A percentile compares a stretch with the other conserved stretches of the same genome.
phyloP scores from a whole-genome alignment of 2,329 filamentous ascomycete genomes.

The Talaromyces sp. region DNA sequence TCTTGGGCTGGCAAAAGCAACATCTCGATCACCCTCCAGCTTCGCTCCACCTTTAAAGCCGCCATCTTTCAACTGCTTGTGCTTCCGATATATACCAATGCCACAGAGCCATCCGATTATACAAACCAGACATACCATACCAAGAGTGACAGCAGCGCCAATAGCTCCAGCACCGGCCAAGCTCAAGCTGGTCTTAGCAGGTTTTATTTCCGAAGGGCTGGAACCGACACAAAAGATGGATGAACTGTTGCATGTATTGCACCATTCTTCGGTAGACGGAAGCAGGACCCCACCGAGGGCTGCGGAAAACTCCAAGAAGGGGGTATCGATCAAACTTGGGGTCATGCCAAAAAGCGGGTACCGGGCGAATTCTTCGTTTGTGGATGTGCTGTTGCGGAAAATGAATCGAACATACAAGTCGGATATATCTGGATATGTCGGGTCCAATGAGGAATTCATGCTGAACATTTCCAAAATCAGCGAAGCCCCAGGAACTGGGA shows the following conservation, averaged over 20 bases:
- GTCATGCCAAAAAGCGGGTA: constrained; percentile 51
- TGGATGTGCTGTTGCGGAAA: constrained; percentile 53
- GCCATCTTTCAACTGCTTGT: constrained; percentile 37
- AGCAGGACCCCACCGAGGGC: constrained; percentile 43
- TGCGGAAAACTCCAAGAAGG: constrained; percentile 48
- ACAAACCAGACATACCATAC: constrained; percentile 39
- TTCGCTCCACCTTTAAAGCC: constrained; percentile 56
- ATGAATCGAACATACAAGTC: constrained; percentile 54
- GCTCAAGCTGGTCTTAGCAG: constrained; percentile 24
- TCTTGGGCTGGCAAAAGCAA: constrained; percentile 39
- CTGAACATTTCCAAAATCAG: constrained; percentile 52
- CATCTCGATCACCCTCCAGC: constrained; percentile 51
- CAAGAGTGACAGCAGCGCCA: constrained; percentile 51
- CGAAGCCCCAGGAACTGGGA: constrained; percentile 46
- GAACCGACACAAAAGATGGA: constrained; percentile 50
- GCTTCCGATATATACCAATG: constrained; percentile 40
- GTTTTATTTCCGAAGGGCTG: constrained; percentile 15
- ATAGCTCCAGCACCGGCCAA: constrained; percentile 53
- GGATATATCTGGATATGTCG: constrained; percentile 35
- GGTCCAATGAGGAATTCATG: constrained; percentile 25
- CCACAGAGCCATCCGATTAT: constrained; percentile 38
- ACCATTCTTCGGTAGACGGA: constrained; percentile 49
- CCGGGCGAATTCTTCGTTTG: constrained; percentile 24
- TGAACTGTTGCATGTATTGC: constrained; percentile 42
- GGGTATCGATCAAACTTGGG: constrained; percentile 43